Base-by-base conservation (phyloP, 1,139 yeast species). In the Yamadazyma triangularis region DNA sequence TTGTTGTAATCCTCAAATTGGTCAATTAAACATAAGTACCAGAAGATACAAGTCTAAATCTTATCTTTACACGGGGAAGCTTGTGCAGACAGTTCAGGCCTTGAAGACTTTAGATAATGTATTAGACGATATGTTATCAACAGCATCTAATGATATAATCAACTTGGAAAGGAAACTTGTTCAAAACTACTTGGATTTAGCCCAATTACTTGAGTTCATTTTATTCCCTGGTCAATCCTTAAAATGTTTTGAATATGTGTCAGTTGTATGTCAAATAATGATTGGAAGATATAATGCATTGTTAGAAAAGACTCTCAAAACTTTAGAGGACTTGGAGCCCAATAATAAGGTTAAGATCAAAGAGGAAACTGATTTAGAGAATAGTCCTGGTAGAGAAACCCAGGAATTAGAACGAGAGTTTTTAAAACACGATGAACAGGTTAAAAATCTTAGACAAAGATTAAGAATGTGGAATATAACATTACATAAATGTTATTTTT, bases 1-100 rank as follows among this genome's bases (percentile, higher is more conserved):
- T 0, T 89, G 96, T 45, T 83, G 93, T 39, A 91, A 86, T 54
- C 88, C 95, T 0, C 78, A 79, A 38, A 66, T 83, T 23, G 87
- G 87, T 1, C 54, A 53, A 25, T 44, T 67, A 7, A 51, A 53
- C 32, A 29, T 58, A 18, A 50, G 53, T 5, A 28, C 65, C 40
- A 44, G 62, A 46, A 41, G 64, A 48, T 52, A 61, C 26, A 46
- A 51, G 19, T 42, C 55, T 3, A 34, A 39, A 14, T 39, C 47
- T 15, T 41, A 51, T 33, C 26, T 34, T 18, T 30, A 29, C 13
- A 30, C 30, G 18, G 30, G 37, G 9, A 28, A 35, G 11, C 24
- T 43, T 2, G 43, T 51, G 4, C 46, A 45, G 11, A 45, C 55
- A 3, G 49, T 57, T 11, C 57, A 58, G 29, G 61, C 62, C 16